Evolutionary conservation across 768 basidiomycete genomes (phyloP).

Genomic region (Tubosaeta sp.): DNA sequence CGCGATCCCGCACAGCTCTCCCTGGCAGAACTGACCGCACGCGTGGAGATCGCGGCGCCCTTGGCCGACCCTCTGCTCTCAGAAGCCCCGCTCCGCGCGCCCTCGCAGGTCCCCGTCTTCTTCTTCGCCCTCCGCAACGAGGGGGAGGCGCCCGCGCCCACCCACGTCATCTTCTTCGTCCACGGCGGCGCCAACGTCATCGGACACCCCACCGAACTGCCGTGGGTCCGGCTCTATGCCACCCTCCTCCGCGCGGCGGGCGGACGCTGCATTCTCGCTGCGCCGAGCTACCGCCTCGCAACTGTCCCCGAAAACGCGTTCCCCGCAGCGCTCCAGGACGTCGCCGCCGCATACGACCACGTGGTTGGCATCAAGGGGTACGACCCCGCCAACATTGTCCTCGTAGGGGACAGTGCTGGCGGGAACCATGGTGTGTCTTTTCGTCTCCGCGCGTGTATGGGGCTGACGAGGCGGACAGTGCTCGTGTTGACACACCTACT

Average conservation of each 20-base stretch:
- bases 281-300: slow-evolving; percentile 24
- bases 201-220: slow-evolving; percentile 21
- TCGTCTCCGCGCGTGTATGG: too few relatives aligned
- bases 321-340: slow-evolving; percentile 22
- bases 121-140: slow-evolving; percentile 13
- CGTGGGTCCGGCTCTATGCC: slow-evolving; percentile 10
- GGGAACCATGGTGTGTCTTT: slow-evolving; percentile 19
- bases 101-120: slow-evolving; percentile 7
- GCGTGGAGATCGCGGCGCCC: slow-evolving; percentile 17
- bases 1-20: slow-evolving; percentile 5
- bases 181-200: slow-evolving; percentile 20
- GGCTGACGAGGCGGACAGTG: too few relatives aligned
- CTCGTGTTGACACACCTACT: slow-evolving; percentile 29
- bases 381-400: slow-evolving; percentile 11
- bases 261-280: slow-evolving; percentile 12
- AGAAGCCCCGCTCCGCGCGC: slow-evolving; percentile 1
- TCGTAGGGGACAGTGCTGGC: slow-evolving; percentile 27
- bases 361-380: slow-evolving; percentile 25
- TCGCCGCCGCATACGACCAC: slow-evolving; percentile 24
- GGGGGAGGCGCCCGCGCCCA: too few relatives aligned
- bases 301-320: slow-evolving; percentile 21
- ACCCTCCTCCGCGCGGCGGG: background rate
- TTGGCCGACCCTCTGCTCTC: slow-evolving; percentile 3
- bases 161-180: slow-evolving; percentile 19
- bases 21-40: slow-evolving; percentile 6